A percentile compares a stretch with the other conserved stretches of the same genome.
Evolutionary conservation across 495 filamentous ascomycete genomes (phyloP).

Genomic region (Talaromyces adpressus): DNA sequence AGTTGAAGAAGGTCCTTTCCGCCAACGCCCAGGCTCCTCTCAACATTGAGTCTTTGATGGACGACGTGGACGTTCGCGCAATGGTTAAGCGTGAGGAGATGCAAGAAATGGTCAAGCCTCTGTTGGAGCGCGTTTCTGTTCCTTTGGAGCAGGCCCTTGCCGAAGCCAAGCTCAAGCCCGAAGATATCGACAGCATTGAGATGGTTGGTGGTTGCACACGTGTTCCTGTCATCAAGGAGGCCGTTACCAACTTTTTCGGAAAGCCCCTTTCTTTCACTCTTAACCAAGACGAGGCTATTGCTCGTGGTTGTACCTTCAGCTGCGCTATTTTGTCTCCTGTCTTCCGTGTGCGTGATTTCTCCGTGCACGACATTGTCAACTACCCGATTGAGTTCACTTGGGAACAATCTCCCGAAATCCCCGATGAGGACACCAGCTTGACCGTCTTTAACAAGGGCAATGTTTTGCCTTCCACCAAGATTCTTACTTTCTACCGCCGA

Average conservation of each 20-base stretch:
- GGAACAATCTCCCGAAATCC: conserved; percentile 98
- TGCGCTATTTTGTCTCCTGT: conserved; percentile 96
- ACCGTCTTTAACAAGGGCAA: conserved; percentile 98
- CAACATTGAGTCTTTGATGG: conserved; percentile 98
- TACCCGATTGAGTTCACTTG: conserved; percentile 99
- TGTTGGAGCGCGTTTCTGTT: conserved; percentile 63
- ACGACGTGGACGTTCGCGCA: conserved; percentile 83
- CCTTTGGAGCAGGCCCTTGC: conserved; percentile 86
- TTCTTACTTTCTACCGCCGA: conserved; percentile 98
- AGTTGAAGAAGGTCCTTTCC: conserved; percentile 97
- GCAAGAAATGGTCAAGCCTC: conserved; percentile 80
- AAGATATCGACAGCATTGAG: conserved; percentile 92
- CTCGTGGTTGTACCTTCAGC: conserved; percentile 93
- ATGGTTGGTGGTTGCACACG: conserved; percentile 93
- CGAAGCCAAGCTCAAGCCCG: conserved; percentile 79
- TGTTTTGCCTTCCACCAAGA: conserved; percentile 97
- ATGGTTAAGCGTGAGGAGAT: conserved; percentile 93
- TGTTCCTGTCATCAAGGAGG: conserved; percentile 87
- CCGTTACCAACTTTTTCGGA: conserved; percentile 82
- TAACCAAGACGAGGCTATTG: conserved; percentile 97
- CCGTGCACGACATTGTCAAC: conserved; percentile 92
- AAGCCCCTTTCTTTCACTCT: conserved; percentile 92
- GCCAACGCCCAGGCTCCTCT: conserved; percentile 91
- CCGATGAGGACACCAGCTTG: conserved; percentile 95
- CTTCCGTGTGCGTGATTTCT: conserved; percentile 98